Base-by-base conservation (phyloP, 2,329 filamentous ascomycete genomes). In the Cercospora sp. region DNA sequence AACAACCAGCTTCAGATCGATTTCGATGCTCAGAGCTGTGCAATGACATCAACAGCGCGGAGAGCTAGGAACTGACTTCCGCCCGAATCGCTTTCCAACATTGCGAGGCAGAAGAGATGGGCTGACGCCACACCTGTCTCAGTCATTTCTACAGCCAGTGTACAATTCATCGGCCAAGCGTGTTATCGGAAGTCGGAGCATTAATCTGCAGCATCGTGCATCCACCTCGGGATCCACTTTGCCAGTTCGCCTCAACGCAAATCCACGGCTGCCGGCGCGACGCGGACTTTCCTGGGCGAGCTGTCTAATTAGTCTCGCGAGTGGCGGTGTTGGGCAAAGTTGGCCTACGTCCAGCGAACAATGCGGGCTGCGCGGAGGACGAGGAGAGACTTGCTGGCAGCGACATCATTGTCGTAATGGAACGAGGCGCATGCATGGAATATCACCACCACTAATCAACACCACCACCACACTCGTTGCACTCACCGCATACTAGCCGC, bases 351-450 rank as follows among this genome's bases (percentile, higher is more conserved):
- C 45, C 45, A 48, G 18, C 45, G 45, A 55, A 55, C 28, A 59
- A 59, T 60, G 58, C 58, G 30, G 58, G 5, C 48, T 28, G 20
- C 48, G 48, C 23, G 23, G 42, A 26, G 31, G 18, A 45, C 12
- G 36, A 55, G 30, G 61, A 63, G 26, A 53, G 45, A 23, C n/a
- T 18, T 23, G 33, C 13, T 30, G 20, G 33, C 20, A 20, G 31
- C 33, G 33, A 16, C 40, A 31, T 26, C 23, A 33, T 51, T 18
- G 45, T 63, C 61, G 61, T 63, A 63, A 63, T 63, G 61, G 61
- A 51, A 63, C 42, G 61, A 36, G 61, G 45, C 61, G 61, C 61
- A 63, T 23, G 16, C 42, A 53, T 60, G 28, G 26, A 26, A 36
- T 63, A 13, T 23, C n/a, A 53, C 23, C 48, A 48, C 45, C 1